These are phyloP conservation scores for Monilinia vaccinii-corymbosi DNA, from an alignment of 2,329 filamentous ascomycete genomes.

Conservation along the genomic window DNA sequence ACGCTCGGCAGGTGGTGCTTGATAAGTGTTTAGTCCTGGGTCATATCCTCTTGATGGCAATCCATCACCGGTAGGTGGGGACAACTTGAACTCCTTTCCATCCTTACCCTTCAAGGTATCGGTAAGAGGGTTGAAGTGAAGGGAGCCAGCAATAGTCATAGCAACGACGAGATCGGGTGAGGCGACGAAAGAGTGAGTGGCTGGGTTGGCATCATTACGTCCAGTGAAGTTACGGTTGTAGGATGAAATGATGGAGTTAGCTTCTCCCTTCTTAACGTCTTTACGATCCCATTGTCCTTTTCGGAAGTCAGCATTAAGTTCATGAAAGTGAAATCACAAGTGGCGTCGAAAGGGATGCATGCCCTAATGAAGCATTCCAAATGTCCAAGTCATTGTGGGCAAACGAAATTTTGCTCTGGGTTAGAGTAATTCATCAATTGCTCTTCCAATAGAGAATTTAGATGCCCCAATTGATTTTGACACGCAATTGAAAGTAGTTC, in stretches of 20 bases:
- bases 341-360: background rate
- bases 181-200: slow-evolving; percentile 87
- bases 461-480: background rate
- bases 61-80: slow-evolving; percentile 69
- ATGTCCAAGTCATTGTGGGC: background rate
- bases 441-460: background rate
- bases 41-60: slow-evolving; percentile 80
- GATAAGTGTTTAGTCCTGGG: slow-evolving; percentile 87
- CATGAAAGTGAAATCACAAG: background rate
- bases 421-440: background rate
- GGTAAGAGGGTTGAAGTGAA: slow-evolving; percentile 91
- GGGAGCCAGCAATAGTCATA: slow-evolving; percentile 70
- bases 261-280: slow-evolving; percentile 88
- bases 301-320: background rate
- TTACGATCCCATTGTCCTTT: slow-evolving; percentile 92
- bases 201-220: slow-evolving; percentile 92
- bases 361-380: background rate
- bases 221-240: slow-evolving; percentile 99
- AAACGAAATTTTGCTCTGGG: background rate
- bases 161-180: slow-evolving; percentile 86
- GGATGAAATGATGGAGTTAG: slow-evolving; percentile 96
- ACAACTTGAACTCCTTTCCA: slow-evolving; percentile 89
- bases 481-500: background rate
- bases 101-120: slow-evolving; percentile 91
- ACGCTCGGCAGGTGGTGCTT: slow-evolving; percentile 81